Conservation (phyloP, 441 rosid species). For the Gossypium trilobum region DNA sequence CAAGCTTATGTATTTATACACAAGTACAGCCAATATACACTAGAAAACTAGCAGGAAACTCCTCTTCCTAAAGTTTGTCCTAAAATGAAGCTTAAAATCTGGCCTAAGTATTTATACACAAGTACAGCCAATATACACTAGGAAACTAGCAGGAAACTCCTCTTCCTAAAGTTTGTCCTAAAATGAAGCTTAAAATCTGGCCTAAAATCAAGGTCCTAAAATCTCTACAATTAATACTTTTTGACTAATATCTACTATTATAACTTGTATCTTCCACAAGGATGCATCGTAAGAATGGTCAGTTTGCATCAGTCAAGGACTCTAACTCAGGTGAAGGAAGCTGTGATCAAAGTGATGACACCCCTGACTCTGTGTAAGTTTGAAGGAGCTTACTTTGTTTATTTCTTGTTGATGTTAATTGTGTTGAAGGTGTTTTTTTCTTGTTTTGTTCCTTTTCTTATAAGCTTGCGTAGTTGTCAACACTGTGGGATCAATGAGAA, state of each 20-base stretch:
- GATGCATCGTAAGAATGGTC: constrained; percentile 51
- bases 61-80: background rate
- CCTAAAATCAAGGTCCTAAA: background rate
- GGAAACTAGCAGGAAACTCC: background rate
- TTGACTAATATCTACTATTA: background rate
- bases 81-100: background rate
- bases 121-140: background rate
- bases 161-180: background rate
- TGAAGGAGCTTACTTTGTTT: constrained; percentile 11
- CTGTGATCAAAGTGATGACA: constrained; percentile 26
- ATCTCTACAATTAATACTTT: background rate
- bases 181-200: background rate
- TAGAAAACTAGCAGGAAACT: background rate
- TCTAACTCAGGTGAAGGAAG: constrained; percentile 24
- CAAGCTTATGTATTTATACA: background rate
- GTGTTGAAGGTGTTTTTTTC: constrained; percentile 8
- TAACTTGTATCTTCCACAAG: background rate
- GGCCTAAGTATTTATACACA: background rate
- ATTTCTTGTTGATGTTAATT: background rate
- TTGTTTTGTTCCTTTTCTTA: constrained; percentile 12
- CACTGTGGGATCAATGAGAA: constrained; percentile 33
- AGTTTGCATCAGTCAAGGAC: constrained; percentile 35
- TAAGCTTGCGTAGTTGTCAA: constrained; percentile 31
- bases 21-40: background rate
- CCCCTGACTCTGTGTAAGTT: constrained; percentile 38